Evolutionary conservation across 306 rosid genomes (phyloP), one percentile per base, ranked within the genome.

Genomic region (Dryas octopetala): DNA sequence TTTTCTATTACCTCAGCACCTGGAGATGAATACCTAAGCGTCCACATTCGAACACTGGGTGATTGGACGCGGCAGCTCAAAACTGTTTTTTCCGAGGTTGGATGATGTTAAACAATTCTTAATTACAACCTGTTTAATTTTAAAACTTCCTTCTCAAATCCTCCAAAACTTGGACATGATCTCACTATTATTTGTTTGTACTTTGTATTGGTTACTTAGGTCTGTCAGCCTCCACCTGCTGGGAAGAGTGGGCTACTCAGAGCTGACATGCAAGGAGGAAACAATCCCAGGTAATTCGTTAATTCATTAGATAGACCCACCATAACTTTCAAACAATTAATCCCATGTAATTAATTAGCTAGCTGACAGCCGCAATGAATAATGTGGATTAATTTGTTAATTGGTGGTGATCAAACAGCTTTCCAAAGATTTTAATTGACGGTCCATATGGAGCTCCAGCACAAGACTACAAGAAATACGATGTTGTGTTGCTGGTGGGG

Each of bases 381-480:
- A 62, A 16, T 41, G 49, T 63, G 68, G 65, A 11, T 60, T 60
- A 9, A 60, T 60, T 60, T 60, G 43, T 28, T 60, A 60, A 41
- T 63, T 16, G 4, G 16, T 8, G 2, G 49, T 16, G 49, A 5
- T 58, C 38, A 2, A 32, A 12, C 70, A 84, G 86, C 72, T 82
- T 84, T 23, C 91, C 91, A 0, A 87, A 78, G 74, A 85, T 87
- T 12, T 51, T 80, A 71, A 87, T 87, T 9, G 89, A 87, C 83
- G 91, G 91, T 40, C 84, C 91, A 64, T 87, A 82, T 11, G 91
- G 89, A 23, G 91, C 91, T 4, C 91, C 91, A 2, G 89, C 91
- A 49, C 91, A 87, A 76, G 89, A 87, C 84, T 87, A 85, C 84
- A 85, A 83, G 78, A 85, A 85, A 47, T 87, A 87, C 75, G 91